phyloP scores from a whole-genome alignment of 2,329 filamentous ascomycete genomes.

The Plenodomus tracheiphilus region DNA sequence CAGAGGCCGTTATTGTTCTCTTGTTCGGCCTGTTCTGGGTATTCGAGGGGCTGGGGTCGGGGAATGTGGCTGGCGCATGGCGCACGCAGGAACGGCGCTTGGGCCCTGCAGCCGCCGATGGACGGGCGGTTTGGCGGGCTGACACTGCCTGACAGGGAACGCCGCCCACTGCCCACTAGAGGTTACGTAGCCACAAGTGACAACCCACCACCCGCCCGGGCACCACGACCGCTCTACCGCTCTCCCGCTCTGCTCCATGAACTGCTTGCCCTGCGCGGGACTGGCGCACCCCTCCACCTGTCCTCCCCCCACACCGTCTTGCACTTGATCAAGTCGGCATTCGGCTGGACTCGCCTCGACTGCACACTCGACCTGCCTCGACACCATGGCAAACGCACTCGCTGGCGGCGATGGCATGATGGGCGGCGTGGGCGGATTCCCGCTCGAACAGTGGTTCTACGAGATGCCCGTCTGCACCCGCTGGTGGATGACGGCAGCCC shows the following conservation, averaged over 20 bases:
- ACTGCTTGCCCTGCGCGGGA: no score
- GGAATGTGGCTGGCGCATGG: slow-evolving; percentile 25
- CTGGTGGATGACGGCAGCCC: slow-evolving; percentile 94
- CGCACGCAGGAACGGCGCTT: slow-evolving; percentile 8
- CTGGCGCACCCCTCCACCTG: background rate
- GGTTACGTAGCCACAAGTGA: slow-evolving; percentile 36
- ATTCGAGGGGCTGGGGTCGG: slow-evolving; percentile 24
- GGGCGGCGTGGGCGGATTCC: slow-evolving; percentile 65
- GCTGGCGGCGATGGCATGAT: slow-evolving; percentile 49
- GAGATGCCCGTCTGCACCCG: slow-evolving; percentile 96
- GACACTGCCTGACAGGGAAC: no score
- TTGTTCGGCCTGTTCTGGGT: slow-evolving; percentile 3
- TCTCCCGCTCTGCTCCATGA: background rate
- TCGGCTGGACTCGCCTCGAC: background rate
- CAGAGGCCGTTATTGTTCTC: slow-evolving; percentile 1
- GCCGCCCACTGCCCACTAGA: no score
- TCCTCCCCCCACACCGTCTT: background rate
- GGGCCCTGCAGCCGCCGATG: slow-evolving; percentile 1
- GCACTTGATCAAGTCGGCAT: no score
- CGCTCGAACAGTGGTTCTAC: slow-evolving; percentile 97
- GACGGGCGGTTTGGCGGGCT: no score
- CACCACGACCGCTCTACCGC: no score
- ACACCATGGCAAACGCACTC: slow-evolving; percentile 52
- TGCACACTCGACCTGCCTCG: background rate
- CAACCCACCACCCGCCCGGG: background rate